Evolutionary conservation across 306 rosid species (phyloP), one percentile per base, ranked within the genome.

Genomic region (Sechiopsis laciniata): DNA sequence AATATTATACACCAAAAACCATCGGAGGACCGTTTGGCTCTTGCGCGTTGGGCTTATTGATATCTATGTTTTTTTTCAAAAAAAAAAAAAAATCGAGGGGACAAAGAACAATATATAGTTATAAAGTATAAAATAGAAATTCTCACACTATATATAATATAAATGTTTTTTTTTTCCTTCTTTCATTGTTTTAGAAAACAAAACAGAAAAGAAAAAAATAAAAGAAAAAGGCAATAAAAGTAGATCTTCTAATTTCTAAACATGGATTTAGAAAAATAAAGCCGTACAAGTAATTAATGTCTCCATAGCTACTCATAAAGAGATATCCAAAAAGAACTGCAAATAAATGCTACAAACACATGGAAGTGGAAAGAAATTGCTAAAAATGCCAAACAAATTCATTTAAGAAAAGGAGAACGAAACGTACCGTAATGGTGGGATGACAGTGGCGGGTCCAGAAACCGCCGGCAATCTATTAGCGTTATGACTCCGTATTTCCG

Each of bases 401-500:
- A 15, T 62, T 37, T 16, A 9, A 35, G 19, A 17, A 35, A 15
- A n/a, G 3, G 5, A 42, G 7, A 19, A 19, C 0, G 16, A 24
- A 21, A 6, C 62, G 53, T 42, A 85, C 96, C 91, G 54, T 84
- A 87, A 73, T 81, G 35, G 24, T 78, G 76, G 72, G 6, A 52
- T 5, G 86, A 54, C 59, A 85, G 88, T 42, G 84, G 42, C 2
- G 90, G 82, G 5, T 82, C 73, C 5, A 87, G 85, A 65, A 29
- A 48, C 17, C 88, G 79, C 37, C 88, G 76, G 75, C 91, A 89
- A 32, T 89, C 91, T 4, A 77, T 74, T 64, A 89, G 71, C 35
- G 88, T 87, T 35, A 84, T 76, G 0, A 85, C 58, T 6, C 90
- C 96, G 74, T 85, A 87, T 74, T 84, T 89, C 54, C 77, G 54